phyloP scores from a whole-genome alignment of 768 basidiomycete genomes.

The Leccinum barrowsii region DNA sequence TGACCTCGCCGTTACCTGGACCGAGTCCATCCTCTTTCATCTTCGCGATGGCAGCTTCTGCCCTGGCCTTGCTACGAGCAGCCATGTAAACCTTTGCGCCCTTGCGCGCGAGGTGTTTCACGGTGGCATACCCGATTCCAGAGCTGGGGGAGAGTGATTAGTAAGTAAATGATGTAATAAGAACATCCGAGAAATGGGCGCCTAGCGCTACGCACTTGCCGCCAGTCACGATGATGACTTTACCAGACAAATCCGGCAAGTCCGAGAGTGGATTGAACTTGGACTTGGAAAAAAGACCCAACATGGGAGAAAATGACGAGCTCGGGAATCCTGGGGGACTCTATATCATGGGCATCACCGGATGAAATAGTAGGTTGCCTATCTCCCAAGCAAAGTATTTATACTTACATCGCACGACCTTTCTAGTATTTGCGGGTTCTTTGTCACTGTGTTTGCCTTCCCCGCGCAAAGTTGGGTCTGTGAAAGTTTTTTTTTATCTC shows the following conservation, averaged over 20 bases:
- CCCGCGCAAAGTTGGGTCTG: too few relatives aligned
- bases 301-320: not conserved
- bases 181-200: too few relatives aligned
- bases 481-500: too few relatives aligned
- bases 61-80: conserved; percentile 45
- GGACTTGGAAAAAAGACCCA: conserved; percentile 24
- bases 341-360: too few relatives aligned
- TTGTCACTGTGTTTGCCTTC: too few relatives aligned
- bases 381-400: too few relatives aligned
- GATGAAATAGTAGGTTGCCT: too few relatives aligned
- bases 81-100: conserved; percentile 63
- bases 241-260: conserved; percentile 31
- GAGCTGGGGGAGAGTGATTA: conserved; percentile 24
- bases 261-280: conserved; percentile 37
- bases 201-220: conserved; percentile 40
- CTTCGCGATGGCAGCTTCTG: conserved; percentile 44
- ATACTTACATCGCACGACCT: too few relatives aligned
- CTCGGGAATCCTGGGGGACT: not conserved
- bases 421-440: too few relatives aligned
- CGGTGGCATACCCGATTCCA: conserved; percentile 50
- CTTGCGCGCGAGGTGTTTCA: conserved; percentile 46
- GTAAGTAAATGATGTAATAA: not conserved
- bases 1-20: conserved; percentile 43
- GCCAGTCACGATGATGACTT: conserved; percentile 56
- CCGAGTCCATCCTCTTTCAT: conserved; percentile 43